Conservation (phyloP, 75 land plant species). For the Pseudotsuga menziesii region DNA sequence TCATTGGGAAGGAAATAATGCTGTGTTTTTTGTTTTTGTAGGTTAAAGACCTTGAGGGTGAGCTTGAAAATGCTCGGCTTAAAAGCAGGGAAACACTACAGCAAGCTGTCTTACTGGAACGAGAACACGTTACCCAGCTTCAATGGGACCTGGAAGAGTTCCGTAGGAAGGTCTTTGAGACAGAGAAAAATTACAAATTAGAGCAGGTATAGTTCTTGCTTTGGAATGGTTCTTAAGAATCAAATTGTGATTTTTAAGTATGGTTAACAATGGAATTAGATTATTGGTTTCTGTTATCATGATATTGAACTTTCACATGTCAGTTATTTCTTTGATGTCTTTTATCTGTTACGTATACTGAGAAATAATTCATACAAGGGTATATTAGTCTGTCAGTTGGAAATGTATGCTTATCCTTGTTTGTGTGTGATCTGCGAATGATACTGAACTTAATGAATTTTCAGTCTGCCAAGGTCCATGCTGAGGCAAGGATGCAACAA, state of each 20-base stretch:
- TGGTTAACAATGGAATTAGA: background rate
- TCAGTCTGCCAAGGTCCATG: constrained; percentile 44
- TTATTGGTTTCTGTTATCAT: background rate
- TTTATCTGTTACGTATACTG: background rate
- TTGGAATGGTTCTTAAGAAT: background rate
- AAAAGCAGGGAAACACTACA: constrained; percentile 70
- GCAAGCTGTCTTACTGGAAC: constrained; percentile 77
- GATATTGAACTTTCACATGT: background rate
- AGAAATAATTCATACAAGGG: background rate
- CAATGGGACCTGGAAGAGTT: constrained; percentile 99
- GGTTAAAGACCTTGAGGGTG: constrained; percentile 93
- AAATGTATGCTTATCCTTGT: background rate
- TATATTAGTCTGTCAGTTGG: background rate
- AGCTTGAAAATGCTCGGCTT: constrained; percentile 62
- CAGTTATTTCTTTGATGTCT: background rate
- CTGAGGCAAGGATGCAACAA: constrained; percentile 43
- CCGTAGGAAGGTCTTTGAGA: constrained; percentile 36
- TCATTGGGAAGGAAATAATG: background rate
- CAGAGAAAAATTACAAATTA: constrained; percentile 33
- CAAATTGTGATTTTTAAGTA: too few species aligned
- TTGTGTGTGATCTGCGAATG: background rate
- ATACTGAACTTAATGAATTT: background rate
- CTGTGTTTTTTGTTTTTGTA: constrained; percentile 12
- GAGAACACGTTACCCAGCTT: constrained; percentile 72
- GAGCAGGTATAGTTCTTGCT: constrained; percentile 32